Percentiles rank a stretch among this genome's conserved stretches.
Conservation (phyloP, 106 monocot genomes). For the Allium fistulosum region DNA sequence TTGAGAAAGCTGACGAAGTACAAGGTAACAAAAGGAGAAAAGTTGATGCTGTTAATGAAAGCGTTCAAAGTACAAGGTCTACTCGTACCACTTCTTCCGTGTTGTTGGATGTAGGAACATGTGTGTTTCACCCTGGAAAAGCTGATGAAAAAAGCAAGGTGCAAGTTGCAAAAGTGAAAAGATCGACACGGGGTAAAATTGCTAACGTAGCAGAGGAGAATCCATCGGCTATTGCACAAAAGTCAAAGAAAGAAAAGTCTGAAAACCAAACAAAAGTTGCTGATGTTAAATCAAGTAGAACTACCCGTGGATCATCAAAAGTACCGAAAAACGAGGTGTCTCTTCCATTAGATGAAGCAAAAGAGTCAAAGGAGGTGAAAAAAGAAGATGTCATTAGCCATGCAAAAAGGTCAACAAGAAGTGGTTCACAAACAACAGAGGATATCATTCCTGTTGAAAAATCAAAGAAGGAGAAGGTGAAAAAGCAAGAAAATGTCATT, state of each 20-base stretch:
- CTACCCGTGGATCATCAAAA: not conserved
- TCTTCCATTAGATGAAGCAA: not conserved
- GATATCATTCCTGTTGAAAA: not conserved
- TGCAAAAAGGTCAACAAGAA: constrained; percentile 1
- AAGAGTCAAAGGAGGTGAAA: not conserved
- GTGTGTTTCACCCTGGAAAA: not conserved
- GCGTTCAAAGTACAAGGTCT: not conserved
- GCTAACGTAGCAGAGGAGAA: not conserved
- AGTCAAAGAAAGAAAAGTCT: not conserved
- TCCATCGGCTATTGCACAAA: not conserved
- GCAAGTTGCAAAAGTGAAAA: not conserved
- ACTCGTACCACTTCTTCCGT: not conserved
- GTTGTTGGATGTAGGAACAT: constrained; percentile 2
- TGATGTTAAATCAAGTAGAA: not conserved
- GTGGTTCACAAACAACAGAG: not conserved
- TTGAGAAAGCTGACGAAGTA: not conserved
- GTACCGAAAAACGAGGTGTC: not conserved
- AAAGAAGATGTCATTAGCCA: not conserved
- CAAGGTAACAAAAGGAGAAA: not conserved
- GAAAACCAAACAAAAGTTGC: not conserved
- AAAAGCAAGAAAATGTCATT: no score
- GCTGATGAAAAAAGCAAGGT: not conserved
- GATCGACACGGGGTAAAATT: not conserved
- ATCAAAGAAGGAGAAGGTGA: not conserved
- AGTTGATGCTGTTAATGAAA: not conserved